phyloP scores from a whole-genome alignment of 176 grass and related monocot genomes.

The Lolium rigidum region DNA sequence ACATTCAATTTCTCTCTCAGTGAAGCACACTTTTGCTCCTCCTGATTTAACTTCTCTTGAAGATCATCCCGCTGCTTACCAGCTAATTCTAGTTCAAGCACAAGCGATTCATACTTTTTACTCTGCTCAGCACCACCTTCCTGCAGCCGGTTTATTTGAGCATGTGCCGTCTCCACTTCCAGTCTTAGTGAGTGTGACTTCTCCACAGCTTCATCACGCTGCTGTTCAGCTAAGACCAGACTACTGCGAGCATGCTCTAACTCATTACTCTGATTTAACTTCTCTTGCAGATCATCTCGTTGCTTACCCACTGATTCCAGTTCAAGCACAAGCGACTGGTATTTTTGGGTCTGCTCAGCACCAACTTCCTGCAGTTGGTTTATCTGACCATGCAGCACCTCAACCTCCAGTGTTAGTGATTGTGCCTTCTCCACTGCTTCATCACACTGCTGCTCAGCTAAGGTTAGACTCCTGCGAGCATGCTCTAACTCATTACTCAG shows the following conservation, averaged over 20 bases:
- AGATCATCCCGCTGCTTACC: slow-evolving; percentile 70
- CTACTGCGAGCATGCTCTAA: slow-evolving; percentile 20
- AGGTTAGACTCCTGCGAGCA: slow-evolving; percentile 46
- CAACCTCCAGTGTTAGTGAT: slow-evolving; percentile 60
- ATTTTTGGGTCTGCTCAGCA: slow-evolving; percentile 56
- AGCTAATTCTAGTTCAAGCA: slow-evolving; percentile 62
- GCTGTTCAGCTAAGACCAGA: slow-evolving; percentile 54
- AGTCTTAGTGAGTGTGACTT: slow-evolving; percentile 52
- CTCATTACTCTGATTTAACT: slow-evolving; percentile 58
- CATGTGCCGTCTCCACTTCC: slow-evolving; percentile 65
- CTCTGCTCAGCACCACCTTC: slow-evolving; percentile 56
- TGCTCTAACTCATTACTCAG: slow-evolving; percentile 60
- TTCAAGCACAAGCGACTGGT: slow-evolving; percentile 58
- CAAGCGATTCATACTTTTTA: slow-evolving; percentile 57
- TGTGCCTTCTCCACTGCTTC: slow-evolving; percentile 55
- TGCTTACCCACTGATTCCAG: slow-evolving; percentile 63
- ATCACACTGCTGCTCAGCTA: slow-evolving; percentile 62
- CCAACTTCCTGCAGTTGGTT: slow-evolving; percentile 62
- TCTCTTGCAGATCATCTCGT: slow-evolving; percentile 66
- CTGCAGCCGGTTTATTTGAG: slow-evolving; percentile 59
- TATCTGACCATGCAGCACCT: slow-evolving; percentile 58
- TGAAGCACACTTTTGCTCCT: slow-evolving; percentile 72
- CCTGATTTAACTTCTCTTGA: slow-evolving; percentile 71
- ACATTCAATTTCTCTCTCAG: slow-evolving; percentile 94
- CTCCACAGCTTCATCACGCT: slow-evolving; percentile 62